Base-by-base conservation (phyloP, 768 basidiomycete genomes). In the Mycena galericulata region DNA sequence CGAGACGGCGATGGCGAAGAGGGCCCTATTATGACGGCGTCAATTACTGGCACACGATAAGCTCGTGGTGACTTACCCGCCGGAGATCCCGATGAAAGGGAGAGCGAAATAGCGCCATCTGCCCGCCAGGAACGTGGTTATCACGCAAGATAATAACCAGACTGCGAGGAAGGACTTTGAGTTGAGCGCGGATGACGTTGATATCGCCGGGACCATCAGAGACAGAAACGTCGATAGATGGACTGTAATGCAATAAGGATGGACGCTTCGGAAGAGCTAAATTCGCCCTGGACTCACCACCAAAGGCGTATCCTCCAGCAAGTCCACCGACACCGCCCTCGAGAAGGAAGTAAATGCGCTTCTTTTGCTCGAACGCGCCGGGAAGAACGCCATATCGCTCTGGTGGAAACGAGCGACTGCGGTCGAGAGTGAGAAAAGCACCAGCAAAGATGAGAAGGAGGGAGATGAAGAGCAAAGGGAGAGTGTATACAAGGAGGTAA, bases 361-460 rank as follows among this genome's bases (percentile, higher is more conserved):
- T 77, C 64, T 76, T 79, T 71, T 77, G 78, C 46, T 83, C 79
- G 59, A 81, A 78, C 36, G 75, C 68, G 30, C 82, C 79, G 59
- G 78, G 71, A 63, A 79, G 69, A 22, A 75, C 73, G 55, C 79
- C 79, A 70, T 79, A 78, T 10, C 78, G 77, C 38, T 72, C 70
- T 3, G 87, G 83, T 0, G 86, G 79, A 72, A 93, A 91, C 9
- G 87, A 84, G 41, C 89, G 85, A 24, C 90, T 88, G 43, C 92
- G 88, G 74, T 92, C 90, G 54, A 93, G 84, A 20, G 86, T 91
- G 24, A 92, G 80, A 76, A 93, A 92, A 3, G 90, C 84, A n/a
- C 91, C 90, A n/a, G 89, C 81, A 73, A 91, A 89, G 9, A 86
- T 87, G 40, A 90, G 80, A 26, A 88, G 67, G 43, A 89, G 56